Percentiles rank a stretch among this genome's conserved stretches.
Conservation (phyloP, 257 asterid species). For the Salvia splendens region DNA sequence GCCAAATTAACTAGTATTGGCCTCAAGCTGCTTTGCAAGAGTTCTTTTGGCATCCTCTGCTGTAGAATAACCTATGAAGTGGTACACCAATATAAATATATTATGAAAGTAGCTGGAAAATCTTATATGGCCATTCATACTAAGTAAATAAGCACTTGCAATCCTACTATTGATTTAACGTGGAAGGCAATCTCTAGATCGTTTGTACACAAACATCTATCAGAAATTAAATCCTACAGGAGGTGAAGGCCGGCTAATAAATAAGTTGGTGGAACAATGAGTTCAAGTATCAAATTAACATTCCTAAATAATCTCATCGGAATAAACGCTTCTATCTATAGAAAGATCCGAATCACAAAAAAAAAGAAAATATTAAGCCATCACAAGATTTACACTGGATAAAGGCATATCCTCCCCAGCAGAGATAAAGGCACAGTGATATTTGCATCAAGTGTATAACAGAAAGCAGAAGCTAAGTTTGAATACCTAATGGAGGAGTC, state of each 20-base stretch:
- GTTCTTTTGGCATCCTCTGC: slow-evolving; percentile 99
- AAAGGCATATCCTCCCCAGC: slow-evolving; percentile 13
- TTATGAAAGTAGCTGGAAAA: slow-evolving; percentile 6
- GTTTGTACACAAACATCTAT: slow-evolving; percentile 1
- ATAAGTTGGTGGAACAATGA: slow-evolving; percentile 8
- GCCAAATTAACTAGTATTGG: slow-evolving; percentile 97
- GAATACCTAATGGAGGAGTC: neutral
- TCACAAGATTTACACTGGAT: neutral
- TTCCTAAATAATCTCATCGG: neutral
- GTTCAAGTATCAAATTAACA: slow-evolving; percentile 18
- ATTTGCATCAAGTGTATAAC: neutral
- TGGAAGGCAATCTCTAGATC: neutral
- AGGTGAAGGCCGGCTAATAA: neutral
- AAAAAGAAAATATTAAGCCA: neutral
- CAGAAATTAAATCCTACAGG: slow-evolving; percentile 14
- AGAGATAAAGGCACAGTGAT: slow-evolving; percentile 4
- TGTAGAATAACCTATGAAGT: slow-evolving; percentile 81
- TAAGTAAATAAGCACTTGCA: slow-evolving; percentile 8
- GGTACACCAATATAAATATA: slow-evolving; percentile 16
- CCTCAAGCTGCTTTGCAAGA: slow-evolving; percentile 96
- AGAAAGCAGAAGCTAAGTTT: neutral
- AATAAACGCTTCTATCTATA: neutral
- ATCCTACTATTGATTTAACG: slow-evolving; percentile 11
- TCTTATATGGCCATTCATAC: slow-evolving; percentile 11
- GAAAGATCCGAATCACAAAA: neutral